These are phyloP conservation scores for Cladosporium sp. DNA, from an alignment of 2,329 filamentous ascomycete species.

Conservation along the genomic window DNA sequence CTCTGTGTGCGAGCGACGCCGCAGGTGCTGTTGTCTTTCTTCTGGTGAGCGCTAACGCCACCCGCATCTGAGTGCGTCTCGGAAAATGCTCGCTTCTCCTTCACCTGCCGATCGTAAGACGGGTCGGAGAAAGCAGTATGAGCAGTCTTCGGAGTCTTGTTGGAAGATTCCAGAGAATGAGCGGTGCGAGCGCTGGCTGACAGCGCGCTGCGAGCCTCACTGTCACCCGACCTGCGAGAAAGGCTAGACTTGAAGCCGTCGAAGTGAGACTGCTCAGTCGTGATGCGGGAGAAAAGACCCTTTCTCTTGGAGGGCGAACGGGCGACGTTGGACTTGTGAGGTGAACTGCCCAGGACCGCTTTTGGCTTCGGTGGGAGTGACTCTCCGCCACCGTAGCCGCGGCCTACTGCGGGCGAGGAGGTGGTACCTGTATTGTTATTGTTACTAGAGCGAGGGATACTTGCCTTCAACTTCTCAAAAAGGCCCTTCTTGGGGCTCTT, in stretches of 20 bases:
- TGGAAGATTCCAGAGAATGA: not conserved
- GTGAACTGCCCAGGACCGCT: constrained; percentile 31
- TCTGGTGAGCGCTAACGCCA: constrained; percentile 3
- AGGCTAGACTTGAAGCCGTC: constrained; percentile 5
- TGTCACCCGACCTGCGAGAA: not conserved
- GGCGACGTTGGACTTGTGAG: constrained; percentile 15
- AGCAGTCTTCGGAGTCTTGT: constrained; percentile 11
- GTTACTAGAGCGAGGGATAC: not conserved
- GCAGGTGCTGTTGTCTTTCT: constrained; percentile 5
- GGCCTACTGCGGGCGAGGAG: not conserved
- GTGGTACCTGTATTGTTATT: not conserved
- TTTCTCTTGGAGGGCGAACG: constrained; percentile 27
- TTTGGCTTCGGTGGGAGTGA: constrained; percentile 28
- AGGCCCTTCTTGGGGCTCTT: constrained; percentile 39
- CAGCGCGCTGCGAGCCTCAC: not conserved
- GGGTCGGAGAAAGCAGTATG: constrained; percentile 14
- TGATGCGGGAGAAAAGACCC: constrained; percentile 16
- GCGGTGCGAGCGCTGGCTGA: not conserved
- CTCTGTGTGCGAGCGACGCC: constrained; percentile 21
- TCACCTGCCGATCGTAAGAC: constrained; percentile 12
- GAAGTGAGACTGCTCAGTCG: not conserved
- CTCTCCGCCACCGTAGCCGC: not conserved
- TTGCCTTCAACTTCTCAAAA: constrained; percentile 27
- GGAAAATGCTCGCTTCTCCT: constrained; percentile 14
- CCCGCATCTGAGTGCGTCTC: constrained; percentile 13